Conservation (phyloP, 2,329 filamentous ascomycete species). For the Knoxdaviesia capensis region DNA sequence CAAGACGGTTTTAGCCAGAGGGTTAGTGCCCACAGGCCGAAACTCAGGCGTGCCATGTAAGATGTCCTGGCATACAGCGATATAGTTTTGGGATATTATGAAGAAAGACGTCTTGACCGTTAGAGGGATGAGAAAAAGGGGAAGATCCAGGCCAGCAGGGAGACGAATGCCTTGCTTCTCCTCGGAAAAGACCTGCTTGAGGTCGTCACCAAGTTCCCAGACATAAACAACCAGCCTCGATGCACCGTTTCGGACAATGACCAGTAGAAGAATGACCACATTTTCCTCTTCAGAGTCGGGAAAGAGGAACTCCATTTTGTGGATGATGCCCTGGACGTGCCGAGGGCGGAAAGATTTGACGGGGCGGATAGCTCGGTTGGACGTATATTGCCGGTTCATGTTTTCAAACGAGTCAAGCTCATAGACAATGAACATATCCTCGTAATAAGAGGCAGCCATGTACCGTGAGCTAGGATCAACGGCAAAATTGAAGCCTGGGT, state of each 20-base stretch:
- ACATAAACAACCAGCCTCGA: conserved; percentile 37
- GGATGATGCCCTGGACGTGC: conserved; percentile 48
- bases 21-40: conserved; percentile 20
- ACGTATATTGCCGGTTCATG: conserved; percentile 28
- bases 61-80: conserved; percentile 35
- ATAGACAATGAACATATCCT: conserved; percentile 51
- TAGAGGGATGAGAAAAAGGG: conserved; percentile 51
- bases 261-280: conserved; percentile 58
- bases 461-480: conserved; percentile 58
- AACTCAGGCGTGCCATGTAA: conserved; percentile 29
- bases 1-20: conserved; percentile 20
- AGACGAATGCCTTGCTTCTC: conserved; percentile 29
- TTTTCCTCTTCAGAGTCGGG: conserved; percentile 45
- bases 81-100: conserved; percentile 38
- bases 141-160: conserved; percentile 33
- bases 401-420: conserved; percentile 37
- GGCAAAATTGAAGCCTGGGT: conserved; percentile 45
- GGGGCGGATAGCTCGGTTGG: conserved; percentile 28
- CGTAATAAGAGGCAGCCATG: conserved; percentile 49
- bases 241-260: conserved; percentile 25
- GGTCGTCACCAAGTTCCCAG: conserved; percentile 32
- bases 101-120: conserved; percentile 52
- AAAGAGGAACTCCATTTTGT: conserved; percentile 73
- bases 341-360: conserved; percentile 27
- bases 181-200: conserved; percentile 22